phyloP scores from a whole-genome alignment of 805 yeast genomes.

The Yamadazyma sp. region DNA sequence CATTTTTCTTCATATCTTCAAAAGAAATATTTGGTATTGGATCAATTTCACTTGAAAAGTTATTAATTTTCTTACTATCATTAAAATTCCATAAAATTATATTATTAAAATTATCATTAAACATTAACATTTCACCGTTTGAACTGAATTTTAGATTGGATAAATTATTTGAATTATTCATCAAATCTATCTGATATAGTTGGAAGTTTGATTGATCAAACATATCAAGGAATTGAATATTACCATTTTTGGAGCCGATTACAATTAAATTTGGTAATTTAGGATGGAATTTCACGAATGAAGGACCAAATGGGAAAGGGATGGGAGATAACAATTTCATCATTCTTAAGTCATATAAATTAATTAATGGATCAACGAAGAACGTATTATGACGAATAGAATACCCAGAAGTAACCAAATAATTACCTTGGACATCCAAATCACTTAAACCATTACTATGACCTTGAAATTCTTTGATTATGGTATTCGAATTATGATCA shows the following conservation, averaged over 20 bases:
- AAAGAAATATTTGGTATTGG: conserved; percentile 1
- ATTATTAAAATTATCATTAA: conserved; percentile 61
- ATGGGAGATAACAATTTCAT: conserved; percentile 74
- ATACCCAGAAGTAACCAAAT: conserved; percentile 78
- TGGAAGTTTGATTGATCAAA: conserved; percentile 69
- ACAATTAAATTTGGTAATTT: conserved; percentile 73
- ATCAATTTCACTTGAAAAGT: conserved; percentile 35
- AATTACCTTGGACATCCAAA: conserved; percentile 61
- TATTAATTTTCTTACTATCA: conserved; percentile 28
- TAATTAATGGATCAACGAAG: conserved; percentile 72
- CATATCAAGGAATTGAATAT: conserved; percentile 80
- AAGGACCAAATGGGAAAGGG: conserved; percentile 87
- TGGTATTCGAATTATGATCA: conserved; percentile 49
- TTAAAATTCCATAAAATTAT: conserved; percentile 67
- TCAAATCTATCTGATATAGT: conserved; percentile 63
- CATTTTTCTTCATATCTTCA: conserved; percentile 51
- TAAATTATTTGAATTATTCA: conserved; percentile 25
- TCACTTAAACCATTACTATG: conserved; percentile 63
- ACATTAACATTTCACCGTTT: conserved; percentile 74
- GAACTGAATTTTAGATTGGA: conserved; percentile 54
- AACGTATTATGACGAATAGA: conserved; percentile 47
- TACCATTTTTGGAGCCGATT: conserved; percentile 74
- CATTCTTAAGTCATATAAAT: conserved; percentile 73
- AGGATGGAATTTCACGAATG: conserved; percentile 82
- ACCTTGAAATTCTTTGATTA: conserved; percentile 53